A percentile compares a stretch with the other conserved stretches of the same genome.
These are phyloP conservation scores for Nitzschia putrida DNA, from an alignment of 108 stramenopile species.

Conservation along the genomic window DNA sequence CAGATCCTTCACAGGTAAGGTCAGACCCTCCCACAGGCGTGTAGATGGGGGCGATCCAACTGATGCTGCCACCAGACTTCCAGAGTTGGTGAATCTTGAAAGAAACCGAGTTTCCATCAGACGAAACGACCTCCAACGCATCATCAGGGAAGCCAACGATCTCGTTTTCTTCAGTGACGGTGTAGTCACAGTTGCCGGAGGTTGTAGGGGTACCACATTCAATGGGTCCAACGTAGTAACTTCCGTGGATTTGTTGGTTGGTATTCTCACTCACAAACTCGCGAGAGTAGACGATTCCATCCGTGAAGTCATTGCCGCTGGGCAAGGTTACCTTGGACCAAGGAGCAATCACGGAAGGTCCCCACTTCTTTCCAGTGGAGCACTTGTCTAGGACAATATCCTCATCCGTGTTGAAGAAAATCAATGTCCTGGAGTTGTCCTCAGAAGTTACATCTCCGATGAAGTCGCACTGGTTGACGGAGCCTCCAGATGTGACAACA, in stretches of 20 bases:
- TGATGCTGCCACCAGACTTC: background rate
- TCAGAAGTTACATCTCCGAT: constrained; percentile 3
- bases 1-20: background rate
- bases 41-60: background rate
- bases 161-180: too few relatives aligned
- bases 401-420: constrained; percentile 26
- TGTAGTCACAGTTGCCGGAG: background rate
- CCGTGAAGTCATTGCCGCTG: constrained; percentile 12
- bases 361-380: constrained; percentile 18
- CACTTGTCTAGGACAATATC: constrained; percentile 3
- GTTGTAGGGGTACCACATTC: background rate
- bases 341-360: constrained; percentile 32
- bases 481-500: constrained; percentile 11
- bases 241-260: constrained; percentile 5
- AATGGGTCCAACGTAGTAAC: background rate
- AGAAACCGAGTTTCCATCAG: background rate
- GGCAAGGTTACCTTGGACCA: constrained; percentile 22
- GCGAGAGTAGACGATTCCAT: constrained; percentile 20
- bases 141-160: too few relatives aligned
- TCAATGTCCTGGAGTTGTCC: constrained; percentile 16
- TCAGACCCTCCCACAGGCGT: background rate
- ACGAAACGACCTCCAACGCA: too few relatives aligned
- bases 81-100: constrained; percentile 3
- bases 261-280: constrained; percentile 7
- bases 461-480: constrained; percentile 4